A percentile compares a stretch with the other conserved stretches of the same genome.
Conservation (phyloP, 1,139 yeast genomes). For the Pichia sp. region DNA sequence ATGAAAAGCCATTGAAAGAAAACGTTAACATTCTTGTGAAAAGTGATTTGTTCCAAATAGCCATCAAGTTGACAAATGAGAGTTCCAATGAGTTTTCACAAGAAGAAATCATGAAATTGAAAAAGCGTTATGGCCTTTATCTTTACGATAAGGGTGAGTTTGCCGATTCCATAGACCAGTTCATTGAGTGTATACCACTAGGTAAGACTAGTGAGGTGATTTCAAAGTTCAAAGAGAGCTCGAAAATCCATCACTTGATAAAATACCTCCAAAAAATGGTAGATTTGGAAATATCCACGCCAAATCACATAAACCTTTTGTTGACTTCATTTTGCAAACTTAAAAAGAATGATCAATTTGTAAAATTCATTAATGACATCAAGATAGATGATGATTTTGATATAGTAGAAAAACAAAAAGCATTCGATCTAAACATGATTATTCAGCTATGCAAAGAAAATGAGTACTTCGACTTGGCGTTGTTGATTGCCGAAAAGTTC, state of each 20-base stretch:
- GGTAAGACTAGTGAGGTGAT: slow-evolving; percentile 71
- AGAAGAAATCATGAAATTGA: slow-evolving; percentile 46
- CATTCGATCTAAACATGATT: slow-evolving; percentile 67
- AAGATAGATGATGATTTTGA: slow-evolving; percentile 36
- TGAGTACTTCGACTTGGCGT: slow-evolving; percentile 65
- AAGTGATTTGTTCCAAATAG: slow-evolving; percentile 68
- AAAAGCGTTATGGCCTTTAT: slow-evolving; percentile 65
- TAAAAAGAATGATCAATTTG: slow-evolving; percentile 56
- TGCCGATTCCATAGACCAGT: slow-evolving; percentile 68
- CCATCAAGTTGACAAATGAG: slow-evolving; percentile 61
- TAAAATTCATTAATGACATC: slow-evolving; percentile 48
- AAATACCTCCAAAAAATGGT: slow-evolving; percentile 59
- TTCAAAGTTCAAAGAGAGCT: slow-evolving; percentile 79
- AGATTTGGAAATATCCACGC: slow-evolving; percentile 48
- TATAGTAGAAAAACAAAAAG: slow-evolving; percentile 31
- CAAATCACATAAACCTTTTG: slow-evolving; percentile 78
- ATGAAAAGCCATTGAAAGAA: slow-evolving; percentile 60
- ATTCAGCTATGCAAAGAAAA: slow-evolving; percentile 75
- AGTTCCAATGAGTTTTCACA: slow-evolving; percentile 31
- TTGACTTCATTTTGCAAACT: slow-evolving; percentile 81
- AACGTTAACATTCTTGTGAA: slow-evolving; percentile 69
- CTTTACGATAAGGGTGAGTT: slow-evolving; percentile 62
- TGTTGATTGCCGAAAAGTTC: slow-evolving; percentile 62
- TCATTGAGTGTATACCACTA: slow-evolving; percentile 43
- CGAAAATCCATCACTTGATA: slow-evolving; percentile 63